Base-by-base conservation (phyloP, 192 early-diverging fungal species). In the Backusella luteola region DNA sequence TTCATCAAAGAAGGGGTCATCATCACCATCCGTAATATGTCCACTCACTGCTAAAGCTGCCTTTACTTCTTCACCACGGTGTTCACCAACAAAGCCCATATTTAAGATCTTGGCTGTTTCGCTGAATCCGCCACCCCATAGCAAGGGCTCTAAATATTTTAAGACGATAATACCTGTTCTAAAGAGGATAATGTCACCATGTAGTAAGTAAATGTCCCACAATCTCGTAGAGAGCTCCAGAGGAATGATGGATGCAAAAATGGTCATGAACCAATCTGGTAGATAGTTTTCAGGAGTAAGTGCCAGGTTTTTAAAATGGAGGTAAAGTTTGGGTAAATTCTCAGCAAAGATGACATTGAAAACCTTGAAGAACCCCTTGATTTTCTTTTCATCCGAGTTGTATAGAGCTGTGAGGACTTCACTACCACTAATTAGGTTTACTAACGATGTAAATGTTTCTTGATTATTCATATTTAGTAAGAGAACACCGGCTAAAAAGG, bases 271-370 rank as follows among this genome's bases (percentile, higher is more conserved):
- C 84, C 84, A 85, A 42, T 80, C 75, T 0, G 81, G 76, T 15
- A 85, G 29, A 36, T 80, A 85, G 44, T 80, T 80, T 15, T 82
- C 79, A 9, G 84, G 84, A 29, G 78, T 79, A 3, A 85, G 59
- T 11, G 71, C 26, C 4, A 85, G 66, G 19, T 82, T 79, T 56
- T 82, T 82, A 42, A 85, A 85, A 23, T 85, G 84, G 1, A 82
- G 66, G n/a, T 83, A 85, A 0, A 85, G 76, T 66, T 85, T 85
- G 26, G 81, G 81, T 17, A 82, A 38, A 38, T 83, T 77, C 68
- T 84, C 82, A 6, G 82, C 82, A 73, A 84, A 84, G 0, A 84
- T 38, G 5, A 84, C 79, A 41, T 84, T 84, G 29, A 84, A 84
- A 0, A 84, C 73, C 23, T 84, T 84, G 76, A 77, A 80, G 26